A percentile compares a stretch with the other conserved stretches of the same genome.
Conservation (phyloP, 2,329 filamentous ascomycete species). For the Fusarium guadeloupense region DNA sequence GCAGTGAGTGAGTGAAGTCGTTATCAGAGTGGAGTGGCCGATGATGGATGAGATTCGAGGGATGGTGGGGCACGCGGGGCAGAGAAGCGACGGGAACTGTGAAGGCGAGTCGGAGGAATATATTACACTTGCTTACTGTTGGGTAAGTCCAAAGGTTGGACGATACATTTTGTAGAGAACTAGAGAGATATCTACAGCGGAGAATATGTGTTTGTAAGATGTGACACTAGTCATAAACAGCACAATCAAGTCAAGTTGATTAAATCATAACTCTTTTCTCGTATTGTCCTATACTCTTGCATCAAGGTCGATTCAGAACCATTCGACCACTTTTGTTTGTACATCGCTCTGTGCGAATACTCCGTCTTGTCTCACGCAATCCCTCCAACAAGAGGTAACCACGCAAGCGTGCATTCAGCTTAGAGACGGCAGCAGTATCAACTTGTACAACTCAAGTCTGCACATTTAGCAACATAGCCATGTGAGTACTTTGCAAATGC, state of each 20-base stretch:
- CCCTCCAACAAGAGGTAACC: neutral
- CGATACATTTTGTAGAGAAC: no score
- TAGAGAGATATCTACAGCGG: no score
- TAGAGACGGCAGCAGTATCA: no score
- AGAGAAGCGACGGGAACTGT: conserved; percentile 23
- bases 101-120: conserved; percentile 19
- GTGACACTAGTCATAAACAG: no score
- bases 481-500: no score
- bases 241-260: no score
- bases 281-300: no score
- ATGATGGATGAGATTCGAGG: conserved; percentile 23
- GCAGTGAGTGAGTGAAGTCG: conserved; percentile 7
- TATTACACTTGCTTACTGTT: conserved; percentile 20
- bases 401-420: neutral
- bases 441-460: neutral
- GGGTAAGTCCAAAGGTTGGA: neutral
- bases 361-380: conserved; percentile 14
- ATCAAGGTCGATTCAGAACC: no score
- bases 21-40: conserved; percentile 27
- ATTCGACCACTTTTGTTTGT: no score
- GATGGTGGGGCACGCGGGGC: conserved; percentile 31
- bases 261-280: no score
- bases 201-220: no score
- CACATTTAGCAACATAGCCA: no score
- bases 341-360: neutral